Evolutionary conservation across 345 rosid genomes (phyloP).

Genomic region (Cardamine occulta): DNA sequence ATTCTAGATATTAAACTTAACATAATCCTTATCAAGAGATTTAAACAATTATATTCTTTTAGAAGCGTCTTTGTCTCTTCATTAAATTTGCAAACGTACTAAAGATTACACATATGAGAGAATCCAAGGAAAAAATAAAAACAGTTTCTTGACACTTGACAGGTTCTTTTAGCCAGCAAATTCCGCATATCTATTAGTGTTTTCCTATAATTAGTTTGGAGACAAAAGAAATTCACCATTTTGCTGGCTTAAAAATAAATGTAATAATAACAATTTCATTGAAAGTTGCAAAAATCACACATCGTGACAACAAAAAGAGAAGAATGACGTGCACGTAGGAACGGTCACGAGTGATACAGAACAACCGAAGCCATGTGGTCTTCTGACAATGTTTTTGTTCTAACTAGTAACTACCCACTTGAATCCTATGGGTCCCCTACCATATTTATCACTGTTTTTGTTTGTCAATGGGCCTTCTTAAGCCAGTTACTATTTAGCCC

Average conservation of each 20-base stretch:
- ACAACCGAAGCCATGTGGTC: slow-evolving; percentile 45
- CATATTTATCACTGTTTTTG: background rate
- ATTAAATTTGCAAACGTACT: background rate
- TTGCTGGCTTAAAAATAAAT: background rate
- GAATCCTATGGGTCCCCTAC: slow-evolving; percentile 27
- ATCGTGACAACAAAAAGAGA: slow-evolving; percentile 23
- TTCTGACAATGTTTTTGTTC: slow-evolving; percentile 32
- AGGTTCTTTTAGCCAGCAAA: background rate
- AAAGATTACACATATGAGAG: background rate
- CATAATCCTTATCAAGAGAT: too few species aligned
- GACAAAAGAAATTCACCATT: slow-evolving; percentile 26
- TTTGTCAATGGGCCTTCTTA: background rate
- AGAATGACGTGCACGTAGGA: slow-evolving; percentile 39
- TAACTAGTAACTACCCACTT: slow-evolving; percentile 34
- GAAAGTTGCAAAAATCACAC: slow-evolving; percentile 6
- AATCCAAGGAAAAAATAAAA: background rate
- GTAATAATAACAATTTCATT: background rate
- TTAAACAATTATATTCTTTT: background rate
- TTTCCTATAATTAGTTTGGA: slow-evolving; percentile 1
- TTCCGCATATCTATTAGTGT: slow-evolving; percentile 13
- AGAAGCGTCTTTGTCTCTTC: background rate
- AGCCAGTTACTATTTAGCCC: background rate
- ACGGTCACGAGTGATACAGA: slow-evolving; percentile 45
- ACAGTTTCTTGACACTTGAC: background rate
- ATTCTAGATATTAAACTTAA: too few species aligned